Percentiles rank a stretch among this genome's conserved stretches.
Evolutionary conservation across 345 rosid genomes (phyloP).

Genomic region (Pistacia vera): DNA sequence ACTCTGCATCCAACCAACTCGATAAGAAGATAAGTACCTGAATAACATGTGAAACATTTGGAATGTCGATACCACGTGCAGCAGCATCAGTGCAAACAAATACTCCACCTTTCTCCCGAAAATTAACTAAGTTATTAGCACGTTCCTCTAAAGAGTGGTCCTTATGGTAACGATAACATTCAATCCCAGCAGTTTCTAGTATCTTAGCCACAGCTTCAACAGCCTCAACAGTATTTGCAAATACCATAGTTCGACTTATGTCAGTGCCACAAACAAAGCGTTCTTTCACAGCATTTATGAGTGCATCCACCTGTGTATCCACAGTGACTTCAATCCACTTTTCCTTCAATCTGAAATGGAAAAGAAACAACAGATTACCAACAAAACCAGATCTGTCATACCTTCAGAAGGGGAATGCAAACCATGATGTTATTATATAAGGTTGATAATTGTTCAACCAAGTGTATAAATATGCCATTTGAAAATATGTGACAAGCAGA

Average conservation of each 20-base stretch:
- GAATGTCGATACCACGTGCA: constrained; percentile 96
- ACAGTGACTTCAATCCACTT: constrained; percentile 84
- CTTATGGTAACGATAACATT: constrained; percentile 82
- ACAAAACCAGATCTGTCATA: not conserved
- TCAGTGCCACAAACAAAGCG: constrained; percentile 31
- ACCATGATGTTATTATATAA: not conserved
- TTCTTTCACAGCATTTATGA: constrained; percentile 72
- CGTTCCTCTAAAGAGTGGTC: constrained; percentile 80
- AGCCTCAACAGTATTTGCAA: constrained; percentile 91
- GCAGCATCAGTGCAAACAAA: constrained; percentile 98
- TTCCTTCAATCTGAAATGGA: constrained; percentile 68
- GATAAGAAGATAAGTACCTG: constrained; percentile 57
- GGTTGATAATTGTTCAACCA: not conserved
- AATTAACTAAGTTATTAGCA: constrained; percentile 58
- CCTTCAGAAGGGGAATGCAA: not conserved
- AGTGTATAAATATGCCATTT: not conserved
- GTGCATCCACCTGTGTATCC: constrained; percentile 86
- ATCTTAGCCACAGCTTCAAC: constrained; percentile 84
- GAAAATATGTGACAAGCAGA: constrained; percentile 16
- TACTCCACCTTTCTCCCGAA: constrained; percentile 80
- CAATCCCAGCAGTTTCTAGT: constrained; percentile 73
- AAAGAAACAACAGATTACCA: constrained; percentile 19
- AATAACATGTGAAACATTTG: constrained; percentile 84
- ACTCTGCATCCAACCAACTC: not conserved
- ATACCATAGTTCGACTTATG: constrained; percentile 80